These are phyloP conservation scores for Xylaria sp. DNA, from an alignment of 2,329 filamentous ascomycete genomes.

Conservation along the genomic window DNA sequence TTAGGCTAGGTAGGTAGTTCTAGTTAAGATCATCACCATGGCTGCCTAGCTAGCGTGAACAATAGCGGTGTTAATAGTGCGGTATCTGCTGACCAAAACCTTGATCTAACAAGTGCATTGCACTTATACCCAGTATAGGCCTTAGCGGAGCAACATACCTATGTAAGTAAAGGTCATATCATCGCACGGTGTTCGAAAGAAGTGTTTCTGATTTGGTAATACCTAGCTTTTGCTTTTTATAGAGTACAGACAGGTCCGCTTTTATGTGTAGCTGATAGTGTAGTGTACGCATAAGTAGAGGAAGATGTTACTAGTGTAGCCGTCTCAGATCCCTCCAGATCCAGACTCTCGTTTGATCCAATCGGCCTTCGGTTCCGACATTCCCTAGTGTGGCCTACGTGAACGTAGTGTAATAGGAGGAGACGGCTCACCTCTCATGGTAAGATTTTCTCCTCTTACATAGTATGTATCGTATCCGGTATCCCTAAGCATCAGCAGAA, in stretches of 20 bases:
- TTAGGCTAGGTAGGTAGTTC: background rate
- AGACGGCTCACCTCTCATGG: background rate
- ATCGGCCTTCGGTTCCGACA: background rate
- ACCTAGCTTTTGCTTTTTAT: background rate
- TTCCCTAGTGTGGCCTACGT: background rate
- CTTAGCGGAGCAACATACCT: no score
- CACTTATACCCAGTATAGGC: no score
- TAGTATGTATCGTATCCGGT: background rate
- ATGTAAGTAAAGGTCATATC: no score
- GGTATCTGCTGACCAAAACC: background rate
- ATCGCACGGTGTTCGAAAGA: constrained; percentile 9
- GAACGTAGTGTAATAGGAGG: background rate
- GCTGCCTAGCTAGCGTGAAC: background rate
- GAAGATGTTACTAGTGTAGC: background rate
- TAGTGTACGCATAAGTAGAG: background rate
- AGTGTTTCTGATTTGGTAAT: background rate
- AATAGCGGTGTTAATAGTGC: background rate
- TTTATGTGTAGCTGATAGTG: background rate
- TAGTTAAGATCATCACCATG: background rate
- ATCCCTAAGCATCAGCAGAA: background rate
- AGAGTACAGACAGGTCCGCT: background rate
- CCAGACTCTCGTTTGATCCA: background rate
- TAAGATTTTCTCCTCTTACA: no score
- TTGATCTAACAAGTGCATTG: no score
- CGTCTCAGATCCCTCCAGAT: constrained; percentile 14